These are phyloP conservation scores for Bombardia bombarda DNA, from an alignment of 495 filamentous ascomycete genomes.

Conservation along the genomic window DNA sequence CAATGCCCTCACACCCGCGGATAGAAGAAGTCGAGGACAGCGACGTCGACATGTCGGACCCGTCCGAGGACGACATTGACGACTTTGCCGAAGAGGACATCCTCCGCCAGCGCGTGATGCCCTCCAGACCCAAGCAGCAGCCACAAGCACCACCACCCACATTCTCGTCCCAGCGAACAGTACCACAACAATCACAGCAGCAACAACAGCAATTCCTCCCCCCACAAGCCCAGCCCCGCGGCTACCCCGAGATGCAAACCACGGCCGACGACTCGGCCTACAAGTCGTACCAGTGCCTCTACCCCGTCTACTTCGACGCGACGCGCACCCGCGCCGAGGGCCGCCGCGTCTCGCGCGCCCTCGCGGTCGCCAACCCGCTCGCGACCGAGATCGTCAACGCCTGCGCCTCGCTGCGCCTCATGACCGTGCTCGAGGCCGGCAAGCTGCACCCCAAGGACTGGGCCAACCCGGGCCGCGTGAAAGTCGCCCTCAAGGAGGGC, in stretches of 20 bases:
- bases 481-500: slow-evolving; percentile 55
- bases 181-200: slow-evolving; percentile 9
- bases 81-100: slow-evolving; percentile 46
- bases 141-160: too few relatives aligned
- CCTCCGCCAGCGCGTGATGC: slow-evolving; percentile 12
- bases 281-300: slow-evolving; percentile 78
- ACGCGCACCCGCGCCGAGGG: slow-evolving; percentile 67
- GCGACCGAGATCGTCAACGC: slow-evolving; percentile 86
- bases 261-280: slow-evolving; percentile 50
- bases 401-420: slow-evolving; percentile 61
- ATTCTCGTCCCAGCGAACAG: neutral
- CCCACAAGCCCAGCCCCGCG: slow-evolving; percentile 13
- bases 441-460: slow-evolving; percentile 95
- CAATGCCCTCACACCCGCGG: slow-evolving; percentile 69
- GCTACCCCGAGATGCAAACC: slow-evolving; percentile 27
- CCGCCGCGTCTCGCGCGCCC: slow-evolving; percentile 59
- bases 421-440: slow-evolving; percentile 77
- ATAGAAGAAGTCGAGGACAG: slow-evolving; percentile 86
- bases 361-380: slow-evolving; percentile 78
- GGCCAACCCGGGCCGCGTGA: slow-evolving; percentile 89
- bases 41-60: slow-evolving; percentile 68
- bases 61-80: slow-evolving; percentile 58
- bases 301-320: slow-evolving; percentile 89
- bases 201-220: slow-evolving; percentile 6
- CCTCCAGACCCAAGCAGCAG: slow-evolving; percentile 10